These are phyloP conservation scores for Trichoderma guizhouense DNA, from an alignment of 2,329 filamentous ascomycete genomes.

Conservation along the genomic window DNA sequence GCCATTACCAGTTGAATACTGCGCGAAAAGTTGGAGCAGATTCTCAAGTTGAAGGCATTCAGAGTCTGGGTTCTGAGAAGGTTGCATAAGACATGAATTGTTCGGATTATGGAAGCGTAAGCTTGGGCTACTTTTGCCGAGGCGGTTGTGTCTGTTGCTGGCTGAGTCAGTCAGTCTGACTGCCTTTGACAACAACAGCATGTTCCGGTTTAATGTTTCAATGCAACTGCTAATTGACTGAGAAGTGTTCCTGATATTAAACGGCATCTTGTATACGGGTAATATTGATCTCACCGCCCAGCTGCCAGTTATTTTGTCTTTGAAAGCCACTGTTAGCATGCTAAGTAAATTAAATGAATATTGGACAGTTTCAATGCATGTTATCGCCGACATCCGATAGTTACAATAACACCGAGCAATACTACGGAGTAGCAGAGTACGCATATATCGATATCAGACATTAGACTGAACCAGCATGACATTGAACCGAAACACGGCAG, in stretches of 20 bases:
- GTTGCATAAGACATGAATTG: neutral
- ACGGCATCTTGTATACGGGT: neutral
- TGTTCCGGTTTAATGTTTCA: neutral
- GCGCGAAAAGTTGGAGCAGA: no score
- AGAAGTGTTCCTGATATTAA: neutral
- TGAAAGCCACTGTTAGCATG: neutral
- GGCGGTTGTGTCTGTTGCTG: neutral
- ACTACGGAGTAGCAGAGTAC: neutral
- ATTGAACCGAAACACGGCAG: neutral
- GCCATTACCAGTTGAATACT: neutral
- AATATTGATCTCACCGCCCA: neutral
- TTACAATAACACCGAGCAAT: neutral
- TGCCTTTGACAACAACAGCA: neutral
- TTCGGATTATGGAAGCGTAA: neutral
- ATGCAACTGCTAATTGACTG: neutral
- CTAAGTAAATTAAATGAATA: neutral
- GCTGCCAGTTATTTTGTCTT: neutral
- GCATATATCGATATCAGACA: neutral
- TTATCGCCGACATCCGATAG: neutral
- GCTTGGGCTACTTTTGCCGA: neutral
- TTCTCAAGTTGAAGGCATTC: neutral
- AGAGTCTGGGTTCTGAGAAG: neutral
- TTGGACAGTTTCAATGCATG: neutral
- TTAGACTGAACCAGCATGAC: neutral
- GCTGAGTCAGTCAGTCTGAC: neutral